Conservation (phyloP, 192 early-diverging fungal species). For the Backusella tarrabulga region DNA sequence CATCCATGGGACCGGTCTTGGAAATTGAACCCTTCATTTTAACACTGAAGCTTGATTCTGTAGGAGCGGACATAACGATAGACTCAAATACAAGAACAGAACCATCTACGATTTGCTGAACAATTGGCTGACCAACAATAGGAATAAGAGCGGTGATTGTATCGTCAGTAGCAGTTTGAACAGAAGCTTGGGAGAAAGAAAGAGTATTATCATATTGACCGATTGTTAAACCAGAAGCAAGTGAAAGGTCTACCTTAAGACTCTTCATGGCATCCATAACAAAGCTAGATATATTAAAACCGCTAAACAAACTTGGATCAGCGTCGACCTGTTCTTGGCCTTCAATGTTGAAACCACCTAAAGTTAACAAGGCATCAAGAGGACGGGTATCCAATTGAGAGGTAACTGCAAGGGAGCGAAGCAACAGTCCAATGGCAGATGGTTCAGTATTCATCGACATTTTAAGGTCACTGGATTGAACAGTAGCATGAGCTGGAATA, state of each 20-base stretch:
- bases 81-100: constrained; percentile 33
- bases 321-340: constrained; percentile 27
- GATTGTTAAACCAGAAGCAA: constrained; percentile 41
- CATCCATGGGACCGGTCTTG: constrained; percentile 45
- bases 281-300: constrained; percentile 47
- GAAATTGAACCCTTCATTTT: constrained; percentile 42
- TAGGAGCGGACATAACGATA: constrained; percentile 30
- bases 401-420: constrained; percentile 41
- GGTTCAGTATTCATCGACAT: constrained; percentile 53
- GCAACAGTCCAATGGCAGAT: constrained; percentile 43
- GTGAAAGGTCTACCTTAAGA: constrained; percentile 47
- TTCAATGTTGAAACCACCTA: constrained; percentile 40
- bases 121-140: constrained; percentile 49
- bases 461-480: constrained; percentile 27
- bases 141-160: constrained; percentile 46
- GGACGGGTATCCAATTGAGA: constrained; percentile 45
- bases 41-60: constrained; percentile 42
- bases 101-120: constrained; percentile 42
- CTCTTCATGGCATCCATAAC: constrained; percentile 43
- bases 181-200: constrained; percentile 34
- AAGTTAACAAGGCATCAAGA: constrained; percentile 44
- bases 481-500: constrained; percentile 39
- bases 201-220: constrained; percentile 49
- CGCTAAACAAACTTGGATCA: constrained; percentile 34
- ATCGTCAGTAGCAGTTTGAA: constrained; percentile 43